Evolutionary conservation across 257 asterid genomes (phyloP), one percentile per base, ranked within the genome.

Genomic region (Rehmannia glutinosa): DNA sequence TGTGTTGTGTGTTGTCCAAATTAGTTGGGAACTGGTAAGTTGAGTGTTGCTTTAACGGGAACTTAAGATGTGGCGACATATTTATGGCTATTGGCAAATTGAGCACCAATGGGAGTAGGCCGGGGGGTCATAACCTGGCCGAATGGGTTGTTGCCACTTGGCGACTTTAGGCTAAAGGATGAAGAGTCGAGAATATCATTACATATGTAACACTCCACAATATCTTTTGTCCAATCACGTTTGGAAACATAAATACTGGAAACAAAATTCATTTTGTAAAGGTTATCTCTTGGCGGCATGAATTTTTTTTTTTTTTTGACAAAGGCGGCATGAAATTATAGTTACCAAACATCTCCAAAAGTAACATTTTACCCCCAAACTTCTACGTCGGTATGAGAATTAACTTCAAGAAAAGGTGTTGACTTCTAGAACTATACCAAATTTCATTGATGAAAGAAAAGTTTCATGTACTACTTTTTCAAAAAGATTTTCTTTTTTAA

Each of bases 21-120:
- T 82, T 85, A 72, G 95, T 84, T 87, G 97, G 83, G 83, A 47
- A 79, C 69, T 58, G 73, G 84, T 82, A 75, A 55, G 75, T 73
- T 75, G 80, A 15, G 71, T 27, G 79, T 81, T 82, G 81, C 86
- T 78, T 64, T 72, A 84, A 86, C 81, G 72, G 79, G 77, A 77
- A 75, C 68, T 77, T 36, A 32, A 73, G 62, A 81, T 92, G 93
- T 88, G 95, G 84, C 93, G 35, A 58, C 67, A 61, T 64, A 1
- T 33, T 19, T 46, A 63, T 79, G 83, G 87, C 38, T 9, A 35
- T 24, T 59, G 16, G 49, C 10, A 10, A 36, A 38, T 50, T 20
- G 70, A 58, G 36, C 68, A 30, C 56, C 61, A 65, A 54, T 49
- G 49, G 74, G 2, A 66, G 83, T 73, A 62, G 86, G 78, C 67